Conservation (phyloP, 805 yeast species). For the Tetrapisispora iriomotensis region DNA sequence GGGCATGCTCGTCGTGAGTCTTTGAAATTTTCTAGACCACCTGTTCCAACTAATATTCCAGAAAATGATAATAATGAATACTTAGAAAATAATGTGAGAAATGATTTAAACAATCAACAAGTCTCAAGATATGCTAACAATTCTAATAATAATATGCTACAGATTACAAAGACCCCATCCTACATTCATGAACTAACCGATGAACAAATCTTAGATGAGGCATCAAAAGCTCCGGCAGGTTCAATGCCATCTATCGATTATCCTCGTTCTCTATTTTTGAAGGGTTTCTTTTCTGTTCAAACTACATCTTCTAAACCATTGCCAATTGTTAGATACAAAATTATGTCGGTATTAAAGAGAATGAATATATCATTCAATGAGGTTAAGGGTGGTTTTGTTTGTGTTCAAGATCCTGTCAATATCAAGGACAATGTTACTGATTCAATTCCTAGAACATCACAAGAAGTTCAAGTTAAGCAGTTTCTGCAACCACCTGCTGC, state of each 20-base stretch:
- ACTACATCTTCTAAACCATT: conserved; percentile 89
- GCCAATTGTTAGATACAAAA: conserved; percentile 77
- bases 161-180: not conserved
- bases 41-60: conserved; percentile 27
- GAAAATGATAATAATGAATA: conserved; percentile 37
- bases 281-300: conserved; percentile 91
- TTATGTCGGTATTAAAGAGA: conserved; percentile 63
- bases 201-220: conserved; percentile 38
- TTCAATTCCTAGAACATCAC: not conserved
- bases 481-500: conserved; percentile 9
- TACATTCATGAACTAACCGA: conserved; percentile 29
- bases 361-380: conserved; percentile 77
- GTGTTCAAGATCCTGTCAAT: conserved; percentile 33
- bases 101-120: no score
- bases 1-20: conserved; percentile 59
- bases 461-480: conserved; percentile 4
- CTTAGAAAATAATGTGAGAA: conserved; percentile 41
- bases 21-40: conserved; percentile 30
- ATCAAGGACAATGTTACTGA: not conserved
- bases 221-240: conserved; percentile 55
- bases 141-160: not conserved
- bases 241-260: conserved; percentile 91
- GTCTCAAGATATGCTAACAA: not conserved
- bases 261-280: conserved; percentile 81
- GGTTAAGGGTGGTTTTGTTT: conserved; percentile 88